Conservation (phyloP, 23 red algal genomes). For the Pyropia yezoensis region DNA sequence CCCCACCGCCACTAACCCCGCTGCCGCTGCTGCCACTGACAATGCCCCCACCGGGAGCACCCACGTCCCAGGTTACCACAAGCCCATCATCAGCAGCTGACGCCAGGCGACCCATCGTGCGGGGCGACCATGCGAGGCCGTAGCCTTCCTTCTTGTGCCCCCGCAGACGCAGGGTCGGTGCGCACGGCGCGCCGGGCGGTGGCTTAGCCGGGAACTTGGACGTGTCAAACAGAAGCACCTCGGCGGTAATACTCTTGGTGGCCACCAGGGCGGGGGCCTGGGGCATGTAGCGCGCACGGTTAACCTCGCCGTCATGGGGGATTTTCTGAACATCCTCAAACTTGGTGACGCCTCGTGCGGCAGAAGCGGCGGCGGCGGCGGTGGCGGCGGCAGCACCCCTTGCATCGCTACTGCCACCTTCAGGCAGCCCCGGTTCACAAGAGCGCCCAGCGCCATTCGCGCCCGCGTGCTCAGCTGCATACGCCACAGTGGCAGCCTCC, state of each 20-base stretch:
- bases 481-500: too few relatives aligned
- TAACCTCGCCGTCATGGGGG: slow-evolving; percentile 99
- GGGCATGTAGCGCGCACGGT: slow-evolving; percentile 93
- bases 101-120: slow-evolving; percentile 34
- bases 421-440: too few relatives aligned
- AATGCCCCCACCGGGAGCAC: slow-evolving; percentile 26
- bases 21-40: not conserved
- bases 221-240: slow-evolving; percentile 78
- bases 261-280: slow-evolving; percentile 90
- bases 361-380: too few relatives aligned
- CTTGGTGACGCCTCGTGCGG: slow-evolving; percentile 10
- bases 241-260: slow-evolving; percentile 73
- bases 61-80: slow-evolving; percentile 62
- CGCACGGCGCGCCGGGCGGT: slow-evolving; percentile 54
- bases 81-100: slow-evolving; percentile 67
- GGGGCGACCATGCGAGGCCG: slow-evolving; percentile 58
- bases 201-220: slow-evolving; percentile 86
- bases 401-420: too few relatives aligned
- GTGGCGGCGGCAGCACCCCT: too few relatives aligned
- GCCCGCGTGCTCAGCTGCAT: too few relatives aligned
- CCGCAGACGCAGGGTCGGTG: slow-evolving; percentile 60
- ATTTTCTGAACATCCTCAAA: slow-evolving; percentile 94
- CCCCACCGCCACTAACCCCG: too few relatives aligned
- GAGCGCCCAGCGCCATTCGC: too few relatives aligned
- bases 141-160: slow-evolving; percentile 97